Evolutionary conservation across 2,329 filamentous ascomycete genomes (phyloP), one percentile per base, ranked within the genome.

Genomic region (Fusarium scirpi): DNA sequence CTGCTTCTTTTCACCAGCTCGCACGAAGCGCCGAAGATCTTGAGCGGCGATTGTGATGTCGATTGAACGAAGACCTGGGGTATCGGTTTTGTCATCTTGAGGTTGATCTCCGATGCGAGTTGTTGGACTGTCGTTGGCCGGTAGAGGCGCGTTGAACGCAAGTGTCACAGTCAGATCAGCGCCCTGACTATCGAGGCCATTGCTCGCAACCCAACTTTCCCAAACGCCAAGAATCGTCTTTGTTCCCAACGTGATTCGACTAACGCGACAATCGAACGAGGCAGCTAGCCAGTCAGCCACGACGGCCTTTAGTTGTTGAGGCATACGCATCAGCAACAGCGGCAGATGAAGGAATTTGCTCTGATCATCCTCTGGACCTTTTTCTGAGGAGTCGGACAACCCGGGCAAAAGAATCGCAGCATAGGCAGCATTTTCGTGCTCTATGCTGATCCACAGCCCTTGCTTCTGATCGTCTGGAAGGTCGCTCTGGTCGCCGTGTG

Each of bases 211-310:
- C 87, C 87, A 89, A 16, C 78, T 74, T 67, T 89, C 87, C 83
- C 85, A 86, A 8, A 82, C 78, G 6, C 75, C 73, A 2, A 87
- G 77, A 0, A 90, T 79, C 3, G 84, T 86, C 46, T 80, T 80
- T 9, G 86, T 87, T 8, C 85, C 84, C 4, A 89, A 75, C 1
- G 80, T 80, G 44, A 89, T 76, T 6, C 84, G 79, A 57, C 81
- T 84, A 46, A 89, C 82, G 29, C 85, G 86, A 65, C 86, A 88
- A 77, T 90, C 87, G 67, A 89, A 89, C 1, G 83, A 83, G 44
- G 77, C 82, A 6, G 82, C 80, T 13, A 90, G 77, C 75, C 89
- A 90, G 24, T 84, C 82, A n/a, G 80, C 65, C 1, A 89, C 70
- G 22, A 85, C 78, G 4, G 78, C 62, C 69, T 86, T 87, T 1